Base-by-base conservation (phyloP, 345 rosid genomes). In the Sisymbrium irio region DNA sequence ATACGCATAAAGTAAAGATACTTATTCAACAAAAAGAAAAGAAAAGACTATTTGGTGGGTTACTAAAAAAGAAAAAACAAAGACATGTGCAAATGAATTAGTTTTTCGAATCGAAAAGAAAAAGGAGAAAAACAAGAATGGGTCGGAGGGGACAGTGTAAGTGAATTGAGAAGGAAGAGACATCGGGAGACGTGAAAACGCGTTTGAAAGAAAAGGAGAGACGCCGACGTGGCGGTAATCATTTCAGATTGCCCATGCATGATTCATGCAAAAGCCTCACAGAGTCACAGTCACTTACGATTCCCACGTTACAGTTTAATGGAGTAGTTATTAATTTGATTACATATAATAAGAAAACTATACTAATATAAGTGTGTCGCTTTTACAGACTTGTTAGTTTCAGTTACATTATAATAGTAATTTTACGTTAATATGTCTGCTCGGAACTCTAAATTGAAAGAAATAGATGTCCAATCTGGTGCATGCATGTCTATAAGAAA, bases 101-200 rank as follows among this genome's bases (percentile, higher is more conserved):
- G 4, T 15, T 30, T 41, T 69, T 58, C 20, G 9, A 46, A 14
- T 7, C 28, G 28, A 45, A 49, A 20, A 51, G 12, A 13, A n/a
- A 22, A 42, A 57, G 28, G 19, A 17, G 6, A 72, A 30, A 41
- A 19, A 5, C 1, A 22, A 15, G 58, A 59, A 25, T 50, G 74
- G 57, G 77, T 3, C 20, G 58, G 50, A 56, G 65, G 77, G 70
- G 71, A 65, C 77, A 73, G 25, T 75, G 74, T 4, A 35, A 55
- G 19, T 13, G 49, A 41, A 57, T 49, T 15, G 65, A 74, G 22
- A 37, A 37, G 33, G 58, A 76, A 69, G 11, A 32, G 42, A 35
- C 75, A 69, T 44, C 1, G 75, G 25, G 22, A 54, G 25, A 47
- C 42, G 79, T 45, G 79, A 69, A 69, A 69, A 62, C 79, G 79